phyloP scores from a whole-genome alignment of 78 protist genomes.

The Parvularia atlantis region DNA sequence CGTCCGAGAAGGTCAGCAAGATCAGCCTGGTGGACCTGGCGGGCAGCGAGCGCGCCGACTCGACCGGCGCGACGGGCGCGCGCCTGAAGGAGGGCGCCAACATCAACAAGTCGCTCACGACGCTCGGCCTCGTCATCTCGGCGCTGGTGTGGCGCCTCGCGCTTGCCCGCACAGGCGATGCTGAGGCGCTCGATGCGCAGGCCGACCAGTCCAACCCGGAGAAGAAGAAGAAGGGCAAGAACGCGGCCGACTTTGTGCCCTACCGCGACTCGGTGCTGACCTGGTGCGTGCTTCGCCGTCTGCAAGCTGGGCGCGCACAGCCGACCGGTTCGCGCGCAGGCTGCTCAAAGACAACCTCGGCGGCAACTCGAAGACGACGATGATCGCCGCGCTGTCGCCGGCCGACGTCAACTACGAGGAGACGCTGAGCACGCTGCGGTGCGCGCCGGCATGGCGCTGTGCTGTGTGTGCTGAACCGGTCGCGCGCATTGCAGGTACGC shows the following conservation, averaged over 20 bases:
- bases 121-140: constrained; percentile 56
- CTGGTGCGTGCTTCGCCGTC: neutral
- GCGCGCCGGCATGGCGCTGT: no score
- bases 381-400: neutral
- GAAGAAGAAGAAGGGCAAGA: neutral
- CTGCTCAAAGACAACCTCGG: constrained; percentile 1
- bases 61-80: constrained; percentile 43
- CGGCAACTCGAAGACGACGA: constrained; percentile 10
- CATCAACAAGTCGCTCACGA: constrained; percentile 54
- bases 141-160: no score
- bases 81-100: constrained; percentile 37
- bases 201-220: no score
- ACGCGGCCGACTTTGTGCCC: constrained; percentile 29
- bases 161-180: no score
- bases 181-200: no score
- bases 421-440: constrained; percentile 9
- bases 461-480: no score
- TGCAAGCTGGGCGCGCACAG: no score
- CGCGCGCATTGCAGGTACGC: constrained; percentile 18
- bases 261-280: constrained; percentile 20
- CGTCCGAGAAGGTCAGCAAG: constrained; percentile 23
- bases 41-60: constrained; percentile 44
- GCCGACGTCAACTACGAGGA: constrained; percentile 3
- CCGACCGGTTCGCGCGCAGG: neutral
- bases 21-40: constrained; percentile 53